phyloP scores from a whole-genome alignment of 2,329 filamentous ascomycete species.

The Chrysoporthe puriensis region DNA sequence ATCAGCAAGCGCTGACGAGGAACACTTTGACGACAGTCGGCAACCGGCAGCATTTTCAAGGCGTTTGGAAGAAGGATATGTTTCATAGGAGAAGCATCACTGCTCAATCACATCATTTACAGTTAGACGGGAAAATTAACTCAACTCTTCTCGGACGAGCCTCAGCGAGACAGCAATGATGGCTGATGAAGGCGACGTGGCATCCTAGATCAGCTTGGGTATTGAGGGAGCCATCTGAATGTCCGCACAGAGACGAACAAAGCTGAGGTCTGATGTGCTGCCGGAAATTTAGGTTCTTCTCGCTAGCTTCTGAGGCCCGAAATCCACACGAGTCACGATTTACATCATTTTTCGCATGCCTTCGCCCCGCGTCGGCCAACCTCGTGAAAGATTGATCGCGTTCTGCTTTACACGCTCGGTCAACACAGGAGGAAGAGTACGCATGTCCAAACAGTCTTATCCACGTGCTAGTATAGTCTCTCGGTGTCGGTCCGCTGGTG shows the following conservation, averaged over 20 bases:
- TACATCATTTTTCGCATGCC: background rate
- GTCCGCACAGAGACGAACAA: background rate
- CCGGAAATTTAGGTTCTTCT: conserved; percentile 7
- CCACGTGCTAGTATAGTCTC: background rate
- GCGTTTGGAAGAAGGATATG: conserved; percentile 15
- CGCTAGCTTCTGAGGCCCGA: background rate
- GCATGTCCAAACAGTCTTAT: background rate
- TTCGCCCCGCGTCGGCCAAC: background rate
- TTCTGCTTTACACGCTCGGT: background rate
- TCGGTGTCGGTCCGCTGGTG: conserved; percentile 7
- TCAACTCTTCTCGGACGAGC: conserved; percentile 5
- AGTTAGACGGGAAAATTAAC: conserved; percentile 7
- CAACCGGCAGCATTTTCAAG: conserved; percentile 12
- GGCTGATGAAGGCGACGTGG: background rate
- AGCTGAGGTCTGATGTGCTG: background rate
- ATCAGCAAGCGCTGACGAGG: background rate
- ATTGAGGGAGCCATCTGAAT: background rate
- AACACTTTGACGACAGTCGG: background rate
- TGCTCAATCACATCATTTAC: conserved; percentile 19
- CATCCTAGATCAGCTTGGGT: background rate
- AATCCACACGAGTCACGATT: background rate
- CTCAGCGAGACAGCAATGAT: too few relatives aligned
- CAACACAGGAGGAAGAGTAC: too few relatives aligned
- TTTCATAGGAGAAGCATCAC: conserved; percentile 17
- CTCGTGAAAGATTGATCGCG: background rate